A percentile compares a stretch with the other conserved stretches of the same genome.
Conservation (phyloP, 768 basidiomycete species). For the Termitomyces sp. region DNA sequence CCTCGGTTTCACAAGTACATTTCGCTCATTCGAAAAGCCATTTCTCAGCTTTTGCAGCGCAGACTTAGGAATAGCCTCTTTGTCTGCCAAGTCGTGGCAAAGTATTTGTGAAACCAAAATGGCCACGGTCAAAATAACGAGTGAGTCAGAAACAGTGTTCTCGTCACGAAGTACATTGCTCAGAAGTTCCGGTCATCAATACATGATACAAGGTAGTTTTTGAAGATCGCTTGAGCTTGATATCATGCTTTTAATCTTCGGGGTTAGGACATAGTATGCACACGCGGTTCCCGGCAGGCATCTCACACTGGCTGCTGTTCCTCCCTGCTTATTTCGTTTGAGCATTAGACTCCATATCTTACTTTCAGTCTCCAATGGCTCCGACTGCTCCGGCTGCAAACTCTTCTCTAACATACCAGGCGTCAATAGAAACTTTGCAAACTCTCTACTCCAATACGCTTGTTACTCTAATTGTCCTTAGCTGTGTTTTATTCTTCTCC, state of each 20-base stretch:
- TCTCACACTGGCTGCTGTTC: background rate
- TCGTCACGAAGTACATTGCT: background rate
- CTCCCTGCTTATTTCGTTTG: background rate
- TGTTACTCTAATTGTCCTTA: conserved; percentile 15
- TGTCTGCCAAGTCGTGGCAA: background rate
- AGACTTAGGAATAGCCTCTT: background rate
- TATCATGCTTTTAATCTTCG: background rate
- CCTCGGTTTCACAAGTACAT: background rate
- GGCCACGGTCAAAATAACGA: background rate
- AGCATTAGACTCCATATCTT: no score
- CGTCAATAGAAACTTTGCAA: background rate
- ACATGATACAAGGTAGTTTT: background rate
- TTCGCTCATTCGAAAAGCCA: background rate
- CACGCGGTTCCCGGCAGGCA: background rate
- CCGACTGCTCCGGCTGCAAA: background rate
- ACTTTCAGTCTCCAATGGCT: background rate
- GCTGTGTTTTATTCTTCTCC: conserved; percentile 22
- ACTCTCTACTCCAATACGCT: background rate
- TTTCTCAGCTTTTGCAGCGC: background rate
- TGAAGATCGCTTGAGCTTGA: background rate
- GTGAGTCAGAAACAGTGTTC: background rate
- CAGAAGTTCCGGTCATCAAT: background rate
- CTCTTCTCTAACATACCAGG: background rate
- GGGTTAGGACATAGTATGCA: no score
- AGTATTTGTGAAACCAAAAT: background rate